Percentiles rank a stretch among this genome's conserved stretches.
Conservation (phyloP, 495 filamentous ascomycete genomes). For the Hypomontagnella submonticulosa region DNA sequence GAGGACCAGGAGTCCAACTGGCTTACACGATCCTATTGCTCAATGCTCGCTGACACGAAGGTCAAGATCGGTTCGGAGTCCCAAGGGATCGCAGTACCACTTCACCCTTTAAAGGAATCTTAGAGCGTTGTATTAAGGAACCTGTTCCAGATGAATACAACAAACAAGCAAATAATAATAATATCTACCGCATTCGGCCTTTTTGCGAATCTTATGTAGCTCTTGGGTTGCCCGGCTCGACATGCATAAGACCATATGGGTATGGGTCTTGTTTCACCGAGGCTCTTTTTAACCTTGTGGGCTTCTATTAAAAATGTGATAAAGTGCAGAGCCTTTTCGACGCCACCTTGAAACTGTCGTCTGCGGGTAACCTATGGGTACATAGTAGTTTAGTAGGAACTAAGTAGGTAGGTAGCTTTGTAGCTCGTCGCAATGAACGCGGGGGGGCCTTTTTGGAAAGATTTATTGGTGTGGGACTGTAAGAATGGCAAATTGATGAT, state of each 20-base stretch:
- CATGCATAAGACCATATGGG: conserved; percentile 23
- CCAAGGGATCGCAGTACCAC: conserved; percentile 26
- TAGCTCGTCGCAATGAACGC: conserved; percentile 22
- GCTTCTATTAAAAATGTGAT: conserved; percentile 35
- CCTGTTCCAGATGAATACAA: conserved; percentile 10
- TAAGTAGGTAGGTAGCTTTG: no score
- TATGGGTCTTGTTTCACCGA: conserved; percentile 45
- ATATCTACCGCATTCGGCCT: conserved; percentile 20
- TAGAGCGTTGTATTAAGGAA: conserved; percentile 14
- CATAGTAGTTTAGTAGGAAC: no score
- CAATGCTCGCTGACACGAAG: conserved; percentile 26
- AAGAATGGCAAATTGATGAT: conserved; percentile 37
- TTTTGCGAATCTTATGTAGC: conserved; percentile 23
- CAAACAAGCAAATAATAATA: conserved; percentile 4
- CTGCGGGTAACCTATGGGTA: conserved; percentile 37
- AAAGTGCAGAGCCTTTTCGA: conserved; percentile 32
- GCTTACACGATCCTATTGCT: conserved; percentile 24
- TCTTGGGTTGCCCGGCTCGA: conserved; percentile 22
- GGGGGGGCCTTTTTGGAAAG: conserved; percentile 12
- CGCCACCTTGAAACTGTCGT: conserved; percentile 33
- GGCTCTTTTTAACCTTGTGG: conserved; percentile 35
- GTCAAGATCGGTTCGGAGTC: conserved; percentile 20
- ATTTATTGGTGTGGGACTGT: conserved; percentile 30
- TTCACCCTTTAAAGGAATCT: conserved; percentile 14
- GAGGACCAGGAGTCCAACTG: conserved; percentile 28